Conservation (phyloP, 805 yeast genomes). For the Grigorovia jiainica region DNA sequence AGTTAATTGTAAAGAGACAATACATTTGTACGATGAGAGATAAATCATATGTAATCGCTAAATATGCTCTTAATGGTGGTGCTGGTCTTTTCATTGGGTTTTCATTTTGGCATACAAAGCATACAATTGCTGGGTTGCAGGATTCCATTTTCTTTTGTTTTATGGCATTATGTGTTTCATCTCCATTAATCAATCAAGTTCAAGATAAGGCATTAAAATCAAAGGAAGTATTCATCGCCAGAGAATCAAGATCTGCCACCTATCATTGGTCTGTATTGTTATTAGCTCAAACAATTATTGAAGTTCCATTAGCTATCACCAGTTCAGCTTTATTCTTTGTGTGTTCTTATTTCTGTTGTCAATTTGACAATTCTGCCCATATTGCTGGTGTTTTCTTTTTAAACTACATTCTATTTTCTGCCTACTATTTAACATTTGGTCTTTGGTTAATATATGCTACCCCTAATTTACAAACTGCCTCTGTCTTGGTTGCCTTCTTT, state of each 20-base stretch:
- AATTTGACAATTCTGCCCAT: conserved; percentile 33
- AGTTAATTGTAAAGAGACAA: conserved; percentile 35
- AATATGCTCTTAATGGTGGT: conserved; percentile 40
- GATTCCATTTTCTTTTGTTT: conserved; percentile 55
- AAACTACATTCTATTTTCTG: conserved; percentile 34
- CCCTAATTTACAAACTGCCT: conserved; percentile 64
- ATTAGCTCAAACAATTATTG: conserved; percentile 44
- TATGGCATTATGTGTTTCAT: conserved; percentile 47
- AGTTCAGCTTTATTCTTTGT: conserved; percentile 44
- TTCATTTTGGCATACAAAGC: conserved; percentile 53
- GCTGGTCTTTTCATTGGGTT: conserved; percentile 68
- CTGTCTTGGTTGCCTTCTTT: conserved; percentile 43
- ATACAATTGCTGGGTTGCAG: conserved; percentile 46
- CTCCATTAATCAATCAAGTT: conserved; percentile 54
- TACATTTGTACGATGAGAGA: conserved; percentile 46
- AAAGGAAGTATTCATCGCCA: conserved; percentile 58
- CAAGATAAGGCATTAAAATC: conserved; percentile 50
- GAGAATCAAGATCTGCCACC: conserved; percentile 65
- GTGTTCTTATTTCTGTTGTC: conserved; percentile 44
- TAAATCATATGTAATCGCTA: conserved; percentile 53
- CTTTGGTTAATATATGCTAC: conserved; percentile 46
- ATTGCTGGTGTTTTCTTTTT: conserved; percentile 44
- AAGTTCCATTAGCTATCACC: conserved; percentile 49
- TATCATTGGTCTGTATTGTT: conserved; percentile 62
- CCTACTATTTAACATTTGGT: conserved; percentile 38